Conservation (phyloP, 75 land plant genomes). For the Larix kaempferi region DNA sequence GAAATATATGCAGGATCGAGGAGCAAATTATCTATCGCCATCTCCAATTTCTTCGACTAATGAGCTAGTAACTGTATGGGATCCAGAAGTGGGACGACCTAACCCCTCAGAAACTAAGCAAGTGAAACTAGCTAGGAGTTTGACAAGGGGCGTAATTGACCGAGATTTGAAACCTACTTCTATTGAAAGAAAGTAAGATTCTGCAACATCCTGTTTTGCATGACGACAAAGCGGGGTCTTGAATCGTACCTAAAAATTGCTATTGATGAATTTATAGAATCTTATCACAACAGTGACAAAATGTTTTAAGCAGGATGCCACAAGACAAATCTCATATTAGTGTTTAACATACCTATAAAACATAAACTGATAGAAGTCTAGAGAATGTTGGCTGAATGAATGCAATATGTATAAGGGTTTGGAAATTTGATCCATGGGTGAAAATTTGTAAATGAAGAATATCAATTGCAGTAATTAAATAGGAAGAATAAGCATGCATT, state of each 20-base stretch:
- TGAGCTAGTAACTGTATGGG: constrained; percentile 88
- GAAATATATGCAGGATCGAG: constrained; percentile 66
- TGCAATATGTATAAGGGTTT: background rate
- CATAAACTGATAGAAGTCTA: background rate
- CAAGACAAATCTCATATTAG: background rate
- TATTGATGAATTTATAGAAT: background rate
- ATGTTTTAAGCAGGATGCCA: background rate
- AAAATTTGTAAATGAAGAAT: background rate
- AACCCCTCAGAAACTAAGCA: constrained; percentile 99
- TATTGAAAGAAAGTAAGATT: constrained; percentile 76
- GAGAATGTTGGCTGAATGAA: background rate
- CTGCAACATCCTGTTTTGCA: background rate
- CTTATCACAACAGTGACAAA: background rate
- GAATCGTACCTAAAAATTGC: background rate
- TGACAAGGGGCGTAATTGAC: constrained; percentile 88
- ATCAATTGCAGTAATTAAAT: background rate
- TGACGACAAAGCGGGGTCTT: background rate
- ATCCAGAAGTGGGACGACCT: constrained; percentile 87
- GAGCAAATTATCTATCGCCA: constrained; percentile 70
- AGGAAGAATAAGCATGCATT: background rate
- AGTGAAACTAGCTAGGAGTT: constrained; percentile 91
- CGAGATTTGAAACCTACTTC: constrained; percentile 87
- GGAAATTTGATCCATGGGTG: background rate
- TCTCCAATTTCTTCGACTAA: constrained; percentile 83
- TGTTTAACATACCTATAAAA: background rate